Conservation (phyloP, 106 monocot species). For the Dioscorea zingiberensis region DNA sequence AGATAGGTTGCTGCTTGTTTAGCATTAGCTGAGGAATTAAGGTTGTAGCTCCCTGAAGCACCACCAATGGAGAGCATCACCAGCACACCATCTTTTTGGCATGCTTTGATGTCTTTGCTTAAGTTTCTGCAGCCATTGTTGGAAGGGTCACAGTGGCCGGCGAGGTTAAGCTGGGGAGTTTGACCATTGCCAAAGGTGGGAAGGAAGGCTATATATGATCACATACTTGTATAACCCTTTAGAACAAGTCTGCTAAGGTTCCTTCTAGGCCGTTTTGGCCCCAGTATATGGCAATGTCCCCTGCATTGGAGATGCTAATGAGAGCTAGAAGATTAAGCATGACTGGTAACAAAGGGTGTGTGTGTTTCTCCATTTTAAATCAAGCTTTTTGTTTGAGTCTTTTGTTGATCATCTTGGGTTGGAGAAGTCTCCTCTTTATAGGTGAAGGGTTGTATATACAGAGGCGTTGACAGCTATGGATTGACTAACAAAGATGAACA, state of each 20-base stretch:
- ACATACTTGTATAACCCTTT: slow-evolving; percentile 36
- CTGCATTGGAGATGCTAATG: slow-evolving; percentile 14
- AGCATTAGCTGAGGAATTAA: slow-evolving; percentile 34
- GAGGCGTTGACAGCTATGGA: too few species aligned
- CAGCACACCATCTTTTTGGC: slow-evolving; percentile 19
- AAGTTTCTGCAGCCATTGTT: slow-evolving; percentile 21
- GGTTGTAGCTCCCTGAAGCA: slow-evolving; percentile 19
- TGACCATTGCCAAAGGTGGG: slow-evolving; percentile 49
- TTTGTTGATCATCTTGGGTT: too few species aligned
- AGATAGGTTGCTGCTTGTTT: slow-evolving; percentile 32
- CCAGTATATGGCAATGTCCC: slow-evolving; percentile 71
- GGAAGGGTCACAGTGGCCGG: slow-evolving; percentile 47
- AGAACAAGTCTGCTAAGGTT: slow-evolving; percentile 36
- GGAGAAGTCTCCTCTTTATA: too few species aligned
- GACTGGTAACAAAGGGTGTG: too few species aligned
- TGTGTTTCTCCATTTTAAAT: too few species aligned
- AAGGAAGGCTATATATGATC: slow-evolving; percentile 38
- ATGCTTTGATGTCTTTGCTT: slow-evolving; percentile 33
- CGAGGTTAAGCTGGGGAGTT: slow-evolving; percentile 50
- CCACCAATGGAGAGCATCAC: slow-evolving; percentile 55
- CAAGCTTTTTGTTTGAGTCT: too few species aligned
- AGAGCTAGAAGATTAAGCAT: not conserved
- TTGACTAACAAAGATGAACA: too few species aligned
- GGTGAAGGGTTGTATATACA: too few species aligned
- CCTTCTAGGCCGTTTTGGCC: slow-evolving; percentile 72